phyloP scores from a whole-genome alignment of 2,329 filamentous ascomycete species.

The Plenodomus lindquistii region DNA sequence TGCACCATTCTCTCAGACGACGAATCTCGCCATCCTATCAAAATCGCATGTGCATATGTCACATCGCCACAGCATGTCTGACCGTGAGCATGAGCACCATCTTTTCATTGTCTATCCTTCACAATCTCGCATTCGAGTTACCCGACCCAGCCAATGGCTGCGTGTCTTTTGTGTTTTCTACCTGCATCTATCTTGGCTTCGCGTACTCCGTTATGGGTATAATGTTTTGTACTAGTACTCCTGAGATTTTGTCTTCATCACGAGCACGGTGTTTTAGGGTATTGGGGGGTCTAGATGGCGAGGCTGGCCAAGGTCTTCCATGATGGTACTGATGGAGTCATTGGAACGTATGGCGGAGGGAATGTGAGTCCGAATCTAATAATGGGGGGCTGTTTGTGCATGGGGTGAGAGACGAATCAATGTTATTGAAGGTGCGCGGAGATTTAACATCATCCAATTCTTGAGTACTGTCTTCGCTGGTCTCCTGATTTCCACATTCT shows the following conservation, averaged over 20 bases:
- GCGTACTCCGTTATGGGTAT: neutral
- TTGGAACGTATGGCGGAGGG: neutral
- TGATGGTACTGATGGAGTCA: neutral
- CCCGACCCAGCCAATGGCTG: neutral
- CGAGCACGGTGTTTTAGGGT: conserved; percentile 17
- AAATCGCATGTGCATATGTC: conserved; percentile 7
- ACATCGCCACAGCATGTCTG: conserved; percentile 5
- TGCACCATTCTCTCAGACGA: neutral
- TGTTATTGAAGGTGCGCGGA: neutral
- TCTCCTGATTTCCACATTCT: neutral
- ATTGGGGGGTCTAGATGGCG: neutral
- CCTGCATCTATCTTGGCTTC: conserved; percentile 1
- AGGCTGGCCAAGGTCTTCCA: neutral
- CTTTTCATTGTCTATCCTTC: neutral
- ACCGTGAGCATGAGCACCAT: conserved; percentile 7
- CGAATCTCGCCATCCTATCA: neutral
- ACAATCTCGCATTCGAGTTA: neutral
- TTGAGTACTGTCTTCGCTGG: neutral
- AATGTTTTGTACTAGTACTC: conserved; percentile 14
- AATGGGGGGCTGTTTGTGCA: neutral
- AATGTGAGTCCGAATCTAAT: neutral
- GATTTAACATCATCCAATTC: neutral
- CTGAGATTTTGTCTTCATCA: conserved; percentile 2
- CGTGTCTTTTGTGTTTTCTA: neutral
- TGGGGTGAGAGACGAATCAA: neutral